Evolutionary conservation across 164 flowering plant genomes (phyloP).

Genomic region (Buxus sempervirens): DNA sequence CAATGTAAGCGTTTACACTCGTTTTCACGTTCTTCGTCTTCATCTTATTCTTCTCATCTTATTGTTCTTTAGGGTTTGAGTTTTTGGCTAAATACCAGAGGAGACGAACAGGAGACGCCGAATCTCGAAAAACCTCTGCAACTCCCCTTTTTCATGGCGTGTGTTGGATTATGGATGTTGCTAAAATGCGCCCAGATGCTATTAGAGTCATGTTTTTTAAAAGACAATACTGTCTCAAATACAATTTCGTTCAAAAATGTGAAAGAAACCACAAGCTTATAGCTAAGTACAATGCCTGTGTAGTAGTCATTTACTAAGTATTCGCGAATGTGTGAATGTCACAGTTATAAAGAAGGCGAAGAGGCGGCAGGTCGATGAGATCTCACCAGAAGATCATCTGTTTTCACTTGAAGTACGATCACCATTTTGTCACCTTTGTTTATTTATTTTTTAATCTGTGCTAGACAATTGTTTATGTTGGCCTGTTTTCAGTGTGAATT

Average conservation of each 20-base stretch:
- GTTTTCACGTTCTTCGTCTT: not conserved
- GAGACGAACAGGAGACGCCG: no score
- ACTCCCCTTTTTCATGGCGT: no score
- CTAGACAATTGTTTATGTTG: not conserved
- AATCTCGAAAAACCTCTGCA: no score
- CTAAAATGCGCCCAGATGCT: not conserved
- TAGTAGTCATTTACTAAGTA: no score
- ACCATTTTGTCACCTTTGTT: not conserved
- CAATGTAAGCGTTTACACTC: constrained; percentile 50
- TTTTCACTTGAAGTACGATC: constrained; percentile 75
- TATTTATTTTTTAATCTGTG: not conserved
- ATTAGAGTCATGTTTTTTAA: no score
- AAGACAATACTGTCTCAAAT: no score
- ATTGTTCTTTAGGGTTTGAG: no score
- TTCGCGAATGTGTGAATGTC: constrained; percentile 7
- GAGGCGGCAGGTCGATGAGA: constrained; percentile 46
- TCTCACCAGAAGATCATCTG: constrained; percentile 48
- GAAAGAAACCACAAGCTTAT: no score
- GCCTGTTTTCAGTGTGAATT: not conserved
- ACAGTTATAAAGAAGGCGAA: constrained; percentile 65
- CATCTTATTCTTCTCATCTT: no score
- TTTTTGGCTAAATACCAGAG: no score
- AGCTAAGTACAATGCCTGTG: no score
- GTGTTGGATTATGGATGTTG: not conserved
- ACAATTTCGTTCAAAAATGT: no score